Evolutionary conservation across 306 rosid genomes (phyloP), one percentile per base, ranked within the genome.

Genomic region (Trifolium repens): DNA sequence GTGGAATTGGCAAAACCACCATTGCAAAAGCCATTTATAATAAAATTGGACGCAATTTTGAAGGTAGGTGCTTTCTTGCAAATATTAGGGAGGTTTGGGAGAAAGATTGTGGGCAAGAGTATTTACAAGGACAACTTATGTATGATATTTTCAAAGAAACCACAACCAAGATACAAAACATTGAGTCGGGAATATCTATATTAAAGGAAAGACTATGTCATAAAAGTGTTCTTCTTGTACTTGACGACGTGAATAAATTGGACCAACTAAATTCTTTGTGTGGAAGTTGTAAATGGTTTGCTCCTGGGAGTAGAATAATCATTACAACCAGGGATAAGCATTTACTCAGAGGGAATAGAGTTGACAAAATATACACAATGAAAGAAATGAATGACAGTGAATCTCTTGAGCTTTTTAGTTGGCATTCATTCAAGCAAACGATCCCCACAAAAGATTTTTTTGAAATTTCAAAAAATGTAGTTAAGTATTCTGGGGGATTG

Each of bases 51-150:
- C 50, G 50, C 5, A 2, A 64, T 64, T 64, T 64, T 64, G 69
- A 64, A 17, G 69, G n/a, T 4, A 64, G 32, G 32, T 1, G 69
- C 50, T 64, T 64, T 7, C 50, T 64, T 17, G 15, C 32, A 64
- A 64, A 39, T 64, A 17, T 64, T 17, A 64, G 69, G 50, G 69
- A 39, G 5, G n/a, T 39, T 64, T 39, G 69, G 69, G 50, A 39
- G n/a, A 50, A 64, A 39, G 10, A 26, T 4, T 0, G 3, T 34
- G 65, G 58, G 10, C 71, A 6, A 57, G 8, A 57, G 9, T 2
- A 0, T 73, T 79, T 79, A 46, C 79, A 79, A 67, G 26, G 73
- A 17, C 69, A 3, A 8, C 35, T 73, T 42, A 8, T 79, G 43
- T 19, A 1, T 2, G 62, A 32, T 34, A 43, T 72, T 16, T 44